Conservation (phyloP, 768 basidiomycete genomes). For the Leucogyrophana mollusca region DNA sequence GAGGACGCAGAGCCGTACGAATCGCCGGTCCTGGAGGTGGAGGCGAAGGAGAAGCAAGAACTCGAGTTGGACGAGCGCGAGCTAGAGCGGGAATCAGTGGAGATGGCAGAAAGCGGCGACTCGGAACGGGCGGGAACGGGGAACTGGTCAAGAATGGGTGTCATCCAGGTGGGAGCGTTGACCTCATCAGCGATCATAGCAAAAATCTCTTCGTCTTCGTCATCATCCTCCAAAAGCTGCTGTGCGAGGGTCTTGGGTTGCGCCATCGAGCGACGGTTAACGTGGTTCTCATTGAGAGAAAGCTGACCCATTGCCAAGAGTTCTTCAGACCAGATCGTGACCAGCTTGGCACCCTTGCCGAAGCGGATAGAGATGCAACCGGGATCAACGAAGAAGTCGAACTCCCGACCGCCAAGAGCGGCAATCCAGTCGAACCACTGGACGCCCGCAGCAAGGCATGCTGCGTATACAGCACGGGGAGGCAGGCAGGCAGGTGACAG, state of each 20-base stretch:
- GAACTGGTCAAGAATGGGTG: slow-evolving; percentile 63
- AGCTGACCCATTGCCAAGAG: slow-evolving; percentile 25
- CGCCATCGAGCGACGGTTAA: slow-evolving; percentile 10
- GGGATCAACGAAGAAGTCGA: slow-evolving; percentile 81
- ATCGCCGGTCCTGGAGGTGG: slow-evolving; percentile 53
- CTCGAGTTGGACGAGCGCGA: slow-evolving; percentile 71
- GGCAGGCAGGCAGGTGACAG: slow-evolving; percentile 69
- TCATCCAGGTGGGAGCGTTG: slow-evolving; percentile 65
- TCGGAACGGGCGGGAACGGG: slow-evolving; percentile 48
- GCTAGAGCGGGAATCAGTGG: slow-evolving; percentile 49
- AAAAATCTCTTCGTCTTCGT: slow-evolving; percentile 74
- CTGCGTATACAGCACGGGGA: slow-evolving; percentile 67
- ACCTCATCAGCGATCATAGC: slow-evolving; percentile 73
- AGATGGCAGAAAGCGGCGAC: slow-evolving; percentile 59
- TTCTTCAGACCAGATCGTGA: slow-evolving; percentile 71
- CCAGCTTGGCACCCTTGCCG: slow-evolving; percentile 43
- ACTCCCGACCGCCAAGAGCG: slow-evolving; percentile 64
- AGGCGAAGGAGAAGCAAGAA: slow-evolving; percentile 69
- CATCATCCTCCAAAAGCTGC: slow-evolving; percentile 64
- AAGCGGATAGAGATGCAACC: slow-evolving; percentile 72
- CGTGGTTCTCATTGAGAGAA: slow-evolving; percentile 9
- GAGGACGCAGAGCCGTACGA: slow-evolving; percentile 41
- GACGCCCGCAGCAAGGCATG: slow-evolving; percentile 66
- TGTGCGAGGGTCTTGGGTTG: slow-evolving; percentile 66
- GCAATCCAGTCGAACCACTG: slow-evolving; percentile 84